phyloP scores from a whole-genome alignment of 495 filamentous ascomycete genomes.

The Extremus antarcticus region DNA sequence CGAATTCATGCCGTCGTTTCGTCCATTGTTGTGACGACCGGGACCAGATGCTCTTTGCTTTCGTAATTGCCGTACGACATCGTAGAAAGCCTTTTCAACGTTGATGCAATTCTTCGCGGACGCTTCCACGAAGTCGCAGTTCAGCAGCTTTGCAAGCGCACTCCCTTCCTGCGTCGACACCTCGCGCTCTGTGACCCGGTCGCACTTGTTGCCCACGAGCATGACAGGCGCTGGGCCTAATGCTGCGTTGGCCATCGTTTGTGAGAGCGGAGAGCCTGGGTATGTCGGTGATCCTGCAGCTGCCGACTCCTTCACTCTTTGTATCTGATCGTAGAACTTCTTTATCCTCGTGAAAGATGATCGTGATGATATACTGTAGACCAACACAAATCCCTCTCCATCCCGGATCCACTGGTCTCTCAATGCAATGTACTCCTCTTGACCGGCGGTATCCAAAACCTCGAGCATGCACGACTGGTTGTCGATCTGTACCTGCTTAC shows the following conservation, averaged over 20 bases:
- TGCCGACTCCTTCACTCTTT: slow-evolving; percentile 90
- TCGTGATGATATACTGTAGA: slow-evolving; percentile 94
- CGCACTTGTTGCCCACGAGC: slow-evolving; percentile 97
- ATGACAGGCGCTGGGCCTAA: slow-evolving; percentile 78
- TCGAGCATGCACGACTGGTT: slow-evolving; percentile 96
- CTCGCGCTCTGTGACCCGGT: slow-evolving; percentile 87
- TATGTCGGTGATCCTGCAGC: slow-evolving; percentile 59
- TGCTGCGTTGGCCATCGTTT: slow-evolving; percentile 39
- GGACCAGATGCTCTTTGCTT: slow-evolving; percentile 41
- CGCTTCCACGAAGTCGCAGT: slow-evolving; percentile 95
- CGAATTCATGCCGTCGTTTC: neutral
- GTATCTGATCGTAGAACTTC: slow-evolving; percentile 91
- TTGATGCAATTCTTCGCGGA: slow-evolving; percentile 99
- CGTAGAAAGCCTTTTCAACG: slow-evolving; percentile 97
- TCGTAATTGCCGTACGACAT: slow-evolving; percentile 83
- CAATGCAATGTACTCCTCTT: slow-evolving; percentile 96
- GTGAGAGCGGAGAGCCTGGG: slow-evolving; percentile 56
- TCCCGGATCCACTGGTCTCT: slow-evolving; percentile 98
- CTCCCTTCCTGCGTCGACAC: slow-evolving; percentile 95
- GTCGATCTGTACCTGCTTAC: slow-evolving; percentile 97
- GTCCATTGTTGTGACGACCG: neutral
- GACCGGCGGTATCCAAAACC: slow-evolving; percentile 95
- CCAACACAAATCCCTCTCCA: slow-evolving; percentile 92
- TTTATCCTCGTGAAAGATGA: slow-evolving; percentile 91
- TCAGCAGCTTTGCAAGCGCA: slow-evolving; percentile 79